Percentiles rank a stretch among this genome's conserved stretches.
These are phyloP conservation scores for Byssothecium circinans DNA, from an alignment of 2,329 filamentous ascomycete genomes.

Conservation along the genomic window DNA sequence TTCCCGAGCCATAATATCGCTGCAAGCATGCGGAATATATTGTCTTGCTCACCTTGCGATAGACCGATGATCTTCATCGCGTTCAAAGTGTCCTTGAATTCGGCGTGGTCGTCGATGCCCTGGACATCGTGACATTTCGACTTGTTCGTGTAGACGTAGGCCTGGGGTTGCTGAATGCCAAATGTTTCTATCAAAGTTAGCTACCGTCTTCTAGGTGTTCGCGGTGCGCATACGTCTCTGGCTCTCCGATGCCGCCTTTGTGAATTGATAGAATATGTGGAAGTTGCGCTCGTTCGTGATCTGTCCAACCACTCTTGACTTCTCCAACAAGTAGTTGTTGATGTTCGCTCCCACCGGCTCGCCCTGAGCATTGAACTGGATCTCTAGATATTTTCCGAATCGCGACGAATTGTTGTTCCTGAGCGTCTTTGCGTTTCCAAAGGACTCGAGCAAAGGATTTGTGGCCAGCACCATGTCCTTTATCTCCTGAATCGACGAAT, in stretches of 20 bases:
- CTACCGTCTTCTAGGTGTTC: background rate
- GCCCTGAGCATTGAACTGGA: conserved; percentile 89
- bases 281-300: conserved; percentile 96
- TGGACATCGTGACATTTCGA: conserved; percentile 95
- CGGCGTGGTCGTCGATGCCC: conserved; percentile 87
- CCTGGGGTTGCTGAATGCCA: conserved; percentile 87
- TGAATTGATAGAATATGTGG: conserved; percentile 99
- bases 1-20: conserved; percentile 94
- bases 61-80: conserved; percentile 96
- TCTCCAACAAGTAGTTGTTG: conserved; percentile 96
- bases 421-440: conserved; percentile 96
- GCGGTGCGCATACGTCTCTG: conserved; percentile 62
- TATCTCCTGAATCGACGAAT: conserved; percentile 89
- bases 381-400: conserved; percentile 97
- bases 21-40: conserved; percentile 93
- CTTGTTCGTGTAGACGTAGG: conserved; percentile 89
- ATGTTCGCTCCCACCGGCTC: conserved; percentile 96
- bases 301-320: conserved; percentile 91
- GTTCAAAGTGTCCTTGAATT: conserved; percentile 86
- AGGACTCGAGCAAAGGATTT: conserved; percentile 94
- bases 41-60: conserved; percentile 84
- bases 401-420: conserved; percentile 98
- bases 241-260: conserved; percentile 85
- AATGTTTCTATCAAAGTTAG: conserved; percentile 63
- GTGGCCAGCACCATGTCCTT: conserved; percentile 99